Conservation (phyloP, 345 rosid species). For the Gossypium ekmanianum region DNA sequence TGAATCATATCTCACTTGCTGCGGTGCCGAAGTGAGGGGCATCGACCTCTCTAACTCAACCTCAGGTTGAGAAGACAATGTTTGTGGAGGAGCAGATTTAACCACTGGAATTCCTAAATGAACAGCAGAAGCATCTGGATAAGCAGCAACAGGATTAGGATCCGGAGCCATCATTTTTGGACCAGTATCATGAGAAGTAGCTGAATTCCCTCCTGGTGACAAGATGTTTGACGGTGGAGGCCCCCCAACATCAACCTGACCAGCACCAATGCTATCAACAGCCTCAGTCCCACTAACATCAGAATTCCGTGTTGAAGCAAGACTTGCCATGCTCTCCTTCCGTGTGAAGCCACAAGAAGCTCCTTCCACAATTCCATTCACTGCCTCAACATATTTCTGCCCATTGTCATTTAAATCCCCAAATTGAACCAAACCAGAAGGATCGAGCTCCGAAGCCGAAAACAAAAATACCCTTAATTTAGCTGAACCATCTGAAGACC, state of each 20-base stretch:
- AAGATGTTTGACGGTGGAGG: constrained; percentile 30
- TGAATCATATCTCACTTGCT: constrained; percentile 38
- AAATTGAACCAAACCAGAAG: constrained; percentile 42
- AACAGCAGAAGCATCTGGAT: constrained; percentile 38
- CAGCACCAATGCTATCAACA: constrained; percentile 37
- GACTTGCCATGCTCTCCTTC: constrained; percentile 66
- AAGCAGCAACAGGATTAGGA: constrained; percentile 24
- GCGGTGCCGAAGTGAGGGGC: constrained; percentile 32
- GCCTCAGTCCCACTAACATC: constrained; percentile 52
- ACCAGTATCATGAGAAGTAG: constrained; percentile 29
- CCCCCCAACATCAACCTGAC: constrained; percentile 37
- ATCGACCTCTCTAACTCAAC: constrained; percentile 40
- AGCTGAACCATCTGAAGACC: constrained; percentile 63
- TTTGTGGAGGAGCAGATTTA: constrained; percentile 36
- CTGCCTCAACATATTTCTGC: constrained; percentile 66
- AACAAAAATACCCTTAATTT: constrained; percentile 70
- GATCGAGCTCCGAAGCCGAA: constrained; percentile 46
- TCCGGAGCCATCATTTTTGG: constrained; percentile 29
- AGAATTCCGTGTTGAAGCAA: constrained; percentile 60
- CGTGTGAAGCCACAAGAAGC: constrained; percentile 32
- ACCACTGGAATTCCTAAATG: constrained; percentile 36
- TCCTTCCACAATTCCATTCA: constrained; percentile 50
- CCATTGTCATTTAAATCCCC: constrained; percentile 53
- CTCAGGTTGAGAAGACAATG: constrained; percentile 33
- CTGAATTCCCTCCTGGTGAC: constrained; percentile 33